These are phyloP conservation scores for Coemansia umbellata DNA, from an alignment of 192 early-diverging fungal genomes.

Conservation along the genomic window DNA sequence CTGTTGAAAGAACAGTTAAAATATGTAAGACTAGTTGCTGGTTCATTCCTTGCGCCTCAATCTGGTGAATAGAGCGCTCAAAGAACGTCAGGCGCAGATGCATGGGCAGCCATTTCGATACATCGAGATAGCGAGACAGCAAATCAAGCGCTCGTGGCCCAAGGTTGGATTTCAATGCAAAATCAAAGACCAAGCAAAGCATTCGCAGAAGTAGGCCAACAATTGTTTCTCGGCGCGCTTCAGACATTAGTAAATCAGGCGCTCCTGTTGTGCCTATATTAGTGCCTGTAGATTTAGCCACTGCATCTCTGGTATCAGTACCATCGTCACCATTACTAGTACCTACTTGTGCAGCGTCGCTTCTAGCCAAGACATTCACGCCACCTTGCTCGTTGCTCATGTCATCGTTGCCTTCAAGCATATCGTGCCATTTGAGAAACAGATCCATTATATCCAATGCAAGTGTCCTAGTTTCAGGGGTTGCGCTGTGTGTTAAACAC, in stretches of 20 bases:
- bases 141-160: conserved; percentile 38
- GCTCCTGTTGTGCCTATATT: background rate
- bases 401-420: conserved; percentile 50
- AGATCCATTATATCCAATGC: conserved; percentile 89
- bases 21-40: conserved; percentile 50
- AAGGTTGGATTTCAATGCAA: conserved; percentile 41
- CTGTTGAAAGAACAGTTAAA: conserved; percentile 36
- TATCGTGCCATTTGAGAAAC: conserved; percentile 86
- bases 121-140: conserved; percentile 37
- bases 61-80: conserved; percentile 48
- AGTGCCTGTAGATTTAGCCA: background rate
- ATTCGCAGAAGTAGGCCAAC: conserved; percentile 45
- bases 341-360: background rate
- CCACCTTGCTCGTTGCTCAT: conserved; percentile 3
- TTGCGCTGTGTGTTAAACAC: conserved; percentile 79
- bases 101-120: conserved; percentile 31
- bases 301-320: background rate
- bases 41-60: conserved; percentile 47
- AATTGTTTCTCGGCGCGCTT: conserved; percentile 41
- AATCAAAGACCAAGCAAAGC: conserved; percentile 48
- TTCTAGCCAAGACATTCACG: background rate
- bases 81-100: conserved; percentile 49
- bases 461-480: conserved; percentile 77
- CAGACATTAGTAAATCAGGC: conserved; percentile 25
- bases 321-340: background rate